A percentile compares a stretch with the other conserved stretches of the same genome.
These are phyloP conservation scores for Powellomyces hirtus DNA, from an alignment of 192 early-diverging fungal genomes.

Conservation along the genomic window DNA sequence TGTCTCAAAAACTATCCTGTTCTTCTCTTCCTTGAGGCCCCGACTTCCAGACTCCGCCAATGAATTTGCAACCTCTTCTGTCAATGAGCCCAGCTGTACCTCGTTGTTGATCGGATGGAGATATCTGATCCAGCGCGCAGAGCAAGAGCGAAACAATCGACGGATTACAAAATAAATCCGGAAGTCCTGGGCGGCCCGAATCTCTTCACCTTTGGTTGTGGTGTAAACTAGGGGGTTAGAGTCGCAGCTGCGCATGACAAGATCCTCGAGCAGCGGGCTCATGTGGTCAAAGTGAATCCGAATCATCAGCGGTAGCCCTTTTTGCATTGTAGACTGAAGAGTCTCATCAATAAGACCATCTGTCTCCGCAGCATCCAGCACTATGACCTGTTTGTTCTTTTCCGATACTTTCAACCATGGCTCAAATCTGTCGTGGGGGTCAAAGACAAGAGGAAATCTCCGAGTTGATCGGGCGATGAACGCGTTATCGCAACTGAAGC, in stretches of 20 bases:
- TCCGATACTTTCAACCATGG: conserved; percentile 12
- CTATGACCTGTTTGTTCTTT: neutral
- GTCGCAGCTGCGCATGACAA: neutral
- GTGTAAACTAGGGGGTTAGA: neutral
- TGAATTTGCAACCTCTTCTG: neutral
- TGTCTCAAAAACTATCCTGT: neutral
- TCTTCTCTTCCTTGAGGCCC: neutral
- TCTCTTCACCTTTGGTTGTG: neutral
- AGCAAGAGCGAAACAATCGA: neutral
- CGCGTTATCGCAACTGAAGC: conserved; percentile 1
- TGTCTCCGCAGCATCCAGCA: neutral
- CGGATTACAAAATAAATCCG: neutral
- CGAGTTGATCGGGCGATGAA: conserved; percentile 5
- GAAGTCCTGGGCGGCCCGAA: neutral
- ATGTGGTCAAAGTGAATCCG: neutral
- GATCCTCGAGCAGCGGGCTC: neutral
- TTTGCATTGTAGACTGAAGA: neutral
- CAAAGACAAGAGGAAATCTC: conserved; percentile 20
- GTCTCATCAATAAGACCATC: conserved; percentile 5
- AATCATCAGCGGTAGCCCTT: conserved; percentile 4
- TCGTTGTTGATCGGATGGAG: conserved; percentile 4
- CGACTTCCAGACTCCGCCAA: neutral
- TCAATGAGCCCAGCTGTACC: neutral
- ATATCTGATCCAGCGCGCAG: neutral
- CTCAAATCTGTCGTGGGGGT: conserved; percentile 1